Base-by-base conservation (phyloP, 768 basidiomycete species). In the Ephemerocybe angulata region DNA sequence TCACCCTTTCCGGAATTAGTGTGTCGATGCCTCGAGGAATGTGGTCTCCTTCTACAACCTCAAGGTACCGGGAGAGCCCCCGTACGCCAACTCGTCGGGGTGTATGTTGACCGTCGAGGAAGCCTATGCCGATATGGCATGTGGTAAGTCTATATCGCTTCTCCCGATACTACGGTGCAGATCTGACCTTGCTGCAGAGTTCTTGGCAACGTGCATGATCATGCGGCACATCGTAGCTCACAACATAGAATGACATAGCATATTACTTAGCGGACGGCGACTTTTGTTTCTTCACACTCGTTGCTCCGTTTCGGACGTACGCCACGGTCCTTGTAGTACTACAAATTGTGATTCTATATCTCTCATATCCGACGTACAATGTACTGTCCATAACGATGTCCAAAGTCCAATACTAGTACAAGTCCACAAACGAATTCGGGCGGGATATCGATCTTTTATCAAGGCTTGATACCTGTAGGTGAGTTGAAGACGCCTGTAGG, bases 61-160 rank as follows among this genome's bases (percentile, higher is more conserved):
- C 47, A 85, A 83, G 57, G 62, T 72, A 15, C 66, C 76, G 0
- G 81, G 78, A 27, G 84, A 86, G 61, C 80, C 83, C 3, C 72
- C 72, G 17, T 85, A 85, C 58, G 43, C 38, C 1, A 63, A 69
- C 42, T 84, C 84, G 0, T 85, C 84, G 2, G 85, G 85, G 1
- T 83, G 82, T 55, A 79, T 80, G 70, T 68, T 88, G 44, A 83
- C 79, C 27, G 74, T 88, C 19, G 83, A 85, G 38, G 87, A 87
- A 59, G 71, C 73, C 5, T 87, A 78, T 50, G 75, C 73, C 2
- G 71, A 81, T 50, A 71, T 87, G 38, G 80, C 80, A 29, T 72
- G 73, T 53, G 87, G 87, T 84, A 61, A 59, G 77, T 68, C 48
- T 52, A 42, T 22, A 22, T 25, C 17, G 19, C 35, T 22, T 47